Conservation (phyloP, 352 stramenopile species). For the Phytophthora lateralis region DNA sequence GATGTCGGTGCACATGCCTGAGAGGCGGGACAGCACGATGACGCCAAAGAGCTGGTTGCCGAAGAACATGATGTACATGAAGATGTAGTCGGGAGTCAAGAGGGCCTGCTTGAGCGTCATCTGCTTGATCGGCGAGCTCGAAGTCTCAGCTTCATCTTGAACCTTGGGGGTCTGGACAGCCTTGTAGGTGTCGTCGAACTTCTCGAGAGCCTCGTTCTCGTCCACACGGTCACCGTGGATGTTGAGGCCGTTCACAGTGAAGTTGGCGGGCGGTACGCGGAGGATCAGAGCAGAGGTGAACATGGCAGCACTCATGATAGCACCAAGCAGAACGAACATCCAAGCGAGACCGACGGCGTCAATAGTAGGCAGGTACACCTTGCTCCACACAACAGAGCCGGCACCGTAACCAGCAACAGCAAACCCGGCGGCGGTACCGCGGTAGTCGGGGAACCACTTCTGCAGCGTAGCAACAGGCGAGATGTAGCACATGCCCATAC, state of each 20-base stretch:
- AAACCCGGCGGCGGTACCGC: conserved; percentile 66
- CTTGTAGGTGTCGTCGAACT: conserved; percentile 50
- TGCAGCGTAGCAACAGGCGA: conserved; percentile 66
- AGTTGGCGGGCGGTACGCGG: conserved; percentile 51
- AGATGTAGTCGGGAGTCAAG: conserved; percentile 61
- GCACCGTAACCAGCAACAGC: conserved; percentile 66
- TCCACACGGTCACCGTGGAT: conserved; percentile 62
- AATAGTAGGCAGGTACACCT: conserved; percentile 61
- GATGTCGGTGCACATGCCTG: conserved; percentile 55
- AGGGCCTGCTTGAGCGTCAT: conserved; percentile 59
- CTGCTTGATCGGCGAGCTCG: conserved; percentile 46
- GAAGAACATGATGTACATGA: conserved; percentile 78
- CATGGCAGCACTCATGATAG: conserved; percentile 49
- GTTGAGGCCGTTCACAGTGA: conserved; percentile 56
- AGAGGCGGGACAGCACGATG: conserved; percentile 68
- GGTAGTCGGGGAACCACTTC: conserved; percentile 82
- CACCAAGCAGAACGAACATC: conserved; percentile 50
- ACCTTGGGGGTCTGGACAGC: conserved; percentile 41
- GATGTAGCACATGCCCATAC: conserved; percentile 74
- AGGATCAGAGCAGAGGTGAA: conserved; percentile 51
- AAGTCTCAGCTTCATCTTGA: conserved; percentile 19
- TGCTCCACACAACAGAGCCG: conserved; percentile 65
- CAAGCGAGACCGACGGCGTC: conserved; percentile 44
- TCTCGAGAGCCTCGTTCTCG: conserved; percentile 45
- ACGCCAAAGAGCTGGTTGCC: conserved; percentile 67